Evolutionary conservation across 2,329 filamentous ascomycete genomes (phyloP), one percentile per base, ranked within the genome.

Genomic region (Colletotrichum sojae): DNA sequence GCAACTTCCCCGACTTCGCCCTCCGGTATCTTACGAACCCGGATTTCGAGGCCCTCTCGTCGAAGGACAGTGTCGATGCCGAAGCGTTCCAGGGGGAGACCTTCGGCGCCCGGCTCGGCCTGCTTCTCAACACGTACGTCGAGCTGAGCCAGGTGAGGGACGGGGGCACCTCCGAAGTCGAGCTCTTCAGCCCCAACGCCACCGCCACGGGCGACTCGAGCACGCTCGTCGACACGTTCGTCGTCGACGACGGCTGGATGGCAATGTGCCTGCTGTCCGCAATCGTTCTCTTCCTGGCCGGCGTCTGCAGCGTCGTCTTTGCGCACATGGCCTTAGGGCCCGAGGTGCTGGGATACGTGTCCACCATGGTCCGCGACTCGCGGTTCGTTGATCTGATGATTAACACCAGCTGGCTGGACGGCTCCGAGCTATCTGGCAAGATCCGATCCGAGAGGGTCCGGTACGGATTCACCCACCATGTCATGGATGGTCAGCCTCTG

Each of bases 121-220:
- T 63, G 18, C 20, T 67, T 4, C 25, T 67, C 52, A 63, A 67
- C 18, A 63, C 58, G 0, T 63, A 67, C 15, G 1, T 67, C 13
- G 5, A 31, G n/a, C 25, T 65, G 0, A 58, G 31, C 16, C 45
- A 59, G 39, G 9, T 51, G 0, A 27, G 16, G 10, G 46, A 20
- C 25, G 13, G 40, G n/a, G 6, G 40, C 52, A 16, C 36, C 3
- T 22, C 22, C 18, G 43, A 48, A 10, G 36, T 36, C 15, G 13
- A 48, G 45, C 6, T 63, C 6, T 18, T 43, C 40, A 1, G 18
- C 4, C 39, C 51, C 13, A 63, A 40, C 4, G n/a, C 25, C 40
- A 55, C 39, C 12, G 18, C 25, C 16, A 15, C 43, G 6, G 40
- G n/a, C 9, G 51, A 39, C 0, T 31, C 15, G n/a, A 27, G 51